Evolutionary conservation across 2,329 filamentous ascomycete genomes (phyloP).

Genomic region (Fusarium aywerte): DNA sequence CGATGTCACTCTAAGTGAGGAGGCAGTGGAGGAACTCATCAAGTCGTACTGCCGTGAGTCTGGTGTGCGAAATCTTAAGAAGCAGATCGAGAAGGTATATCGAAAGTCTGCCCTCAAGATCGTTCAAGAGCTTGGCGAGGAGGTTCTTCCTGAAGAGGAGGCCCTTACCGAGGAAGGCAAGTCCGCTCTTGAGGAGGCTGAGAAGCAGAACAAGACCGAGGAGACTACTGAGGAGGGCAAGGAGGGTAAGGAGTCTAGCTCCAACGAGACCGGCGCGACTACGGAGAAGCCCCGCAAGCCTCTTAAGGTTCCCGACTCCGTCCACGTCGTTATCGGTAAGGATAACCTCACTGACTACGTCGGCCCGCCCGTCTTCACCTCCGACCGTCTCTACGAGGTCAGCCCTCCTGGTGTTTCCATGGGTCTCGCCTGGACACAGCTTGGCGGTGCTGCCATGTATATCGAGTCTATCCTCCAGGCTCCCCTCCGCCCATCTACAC

Average conservation of each 20-base stretch:
- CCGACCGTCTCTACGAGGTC: slow-evolving; percentile 92
- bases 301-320: slow-evolving; percentile 84
- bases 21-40: slow-evolving; percentile 95
- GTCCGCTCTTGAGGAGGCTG: slow-evolving; percentile 74
- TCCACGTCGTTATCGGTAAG: slow-evolving; percentile 87
- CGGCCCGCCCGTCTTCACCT: slow-evolving; percentile 93
- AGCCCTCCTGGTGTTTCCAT: slow-evolving; percentile 96
- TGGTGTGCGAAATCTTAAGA: slow-evolving; percentile 96
- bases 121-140: slow-evolving; percentile 91
- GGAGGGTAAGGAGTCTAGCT: slow-evolving; percentile 49
- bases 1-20: slow-evolving; percentile 85
- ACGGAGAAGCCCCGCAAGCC: slow-evolving; percentile 79
- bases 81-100: slow-evolving; percentile 99
- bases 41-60: slow-evolving; percentile 99
- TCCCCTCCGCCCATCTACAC: slow-evolving; percentile 76
- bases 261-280: slow-evolving; percentile 51
- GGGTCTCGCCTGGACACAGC: slow-evolving; percentile 97
- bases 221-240: slow-evolving; percentile 64
- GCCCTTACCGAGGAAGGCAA: slow-evolving; percentile 89
- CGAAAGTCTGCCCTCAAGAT: slow-evolving; percentile 97
- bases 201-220: slow-evolving; percentile 77
- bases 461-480: slow-evolving; percentile 96
- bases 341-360: slow-evolving; percentile 97
- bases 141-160: slow-evolving; percentile 80
- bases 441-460: slow-evolving; percentile 96